Conservation (phyloP, 2,329 filamentous ascomycete genomes). For the Cladosporium cucumerinum region DNA sequence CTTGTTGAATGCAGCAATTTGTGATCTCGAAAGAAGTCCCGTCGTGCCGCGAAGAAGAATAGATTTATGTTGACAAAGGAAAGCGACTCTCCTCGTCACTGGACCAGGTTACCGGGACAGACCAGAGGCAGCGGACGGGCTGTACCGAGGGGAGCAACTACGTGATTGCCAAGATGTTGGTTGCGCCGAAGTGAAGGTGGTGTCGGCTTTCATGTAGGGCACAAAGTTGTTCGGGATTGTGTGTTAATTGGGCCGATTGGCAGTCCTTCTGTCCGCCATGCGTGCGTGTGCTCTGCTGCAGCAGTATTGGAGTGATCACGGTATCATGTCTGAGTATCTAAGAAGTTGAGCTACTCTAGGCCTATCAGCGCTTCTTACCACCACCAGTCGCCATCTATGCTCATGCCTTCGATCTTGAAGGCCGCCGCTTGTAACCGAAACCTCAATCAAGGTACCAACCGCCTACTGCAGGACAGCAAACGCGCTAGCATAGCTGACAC, state of each 20-base stretch:
- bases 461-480: conserved; percentile 67
- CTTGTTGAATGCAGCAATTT: neutral
- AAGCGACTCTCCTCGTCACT: neutral
- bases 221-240: neutral
- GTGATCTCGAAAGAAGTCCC: neutral
- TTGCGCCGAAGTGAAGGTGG: neutral
- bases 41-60: neutral
- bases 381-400: neutral
- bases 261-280: too few species aligned
- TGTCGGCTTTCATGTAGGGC: neutral
- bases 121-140: neutral
- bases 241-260: neutral
- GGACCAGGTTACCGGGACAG: neutral
- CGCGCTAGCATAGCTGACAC: conserved; percentile 92
- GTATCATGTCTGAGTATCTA: neutral
- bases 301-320: neutral
- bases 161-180: neutral
- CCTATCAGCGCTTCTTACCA: neutral
- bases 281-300: neutral
- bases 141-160: neutral
- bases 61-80: neutral
- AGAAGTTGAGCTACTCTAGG: neutral
- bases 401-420: neutral
- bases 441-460: neutral
- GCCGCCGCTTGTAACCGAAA: neutral